Evolutionary conservation across 2,329 filamentous ascomycete genomes (phyloP).

Genomic region (Neocatenulostroma microsporum): DNA sequence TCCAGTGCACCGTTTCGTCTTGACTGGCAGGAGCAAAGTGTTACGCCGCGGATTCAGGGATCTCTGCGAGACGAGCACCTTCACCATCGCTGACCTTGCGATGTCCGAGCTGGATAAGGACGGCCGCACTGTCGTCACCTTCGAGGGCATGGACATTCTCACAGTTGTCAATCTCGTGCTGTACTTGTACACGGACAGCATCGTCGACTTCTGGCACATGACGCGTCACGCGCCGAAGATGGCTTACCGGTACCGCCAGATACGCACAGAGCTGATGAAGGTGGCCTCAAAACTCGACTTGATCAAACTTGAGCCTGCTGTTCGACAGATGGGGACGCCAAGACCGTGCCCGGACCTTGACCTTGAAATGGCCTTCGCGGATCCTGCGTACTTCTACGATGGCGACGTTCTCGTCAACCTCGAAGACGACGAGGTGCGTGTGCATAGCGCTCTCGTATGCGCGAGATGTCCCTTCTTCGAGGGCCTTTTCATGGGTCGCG

Average conservation of each 20-base stretch:
- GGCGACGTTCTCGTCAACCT: conserved; percentile 74
- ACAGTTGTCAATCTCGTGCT: conserved; percentile 71
- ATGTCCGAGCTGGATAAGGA: conserved; percentile 46
- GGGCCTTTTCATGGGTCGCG: conserved; percentile 80
- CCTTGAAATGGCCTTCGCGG: conserved; percentile 60
- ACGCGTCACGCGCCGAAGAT: conserved; percentile 57
- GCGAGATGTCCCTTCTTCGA: conserved; percentile 88
- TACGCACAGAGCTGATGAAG: conserved; percentile 81
- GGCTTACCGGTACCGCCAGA: conserved; percentile 67
- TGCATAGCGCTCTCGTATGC: conserved; percentile 73
- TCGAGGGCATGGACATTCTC: conserved; percentile 66
- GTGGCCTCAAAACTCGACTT: conserved; percentile 66
- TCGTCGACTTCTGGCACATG: conserved; percentile 82
- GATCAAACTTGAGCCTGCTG: conserved; percentile 64
- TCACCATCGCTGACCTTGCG: conserved; percentile 54
- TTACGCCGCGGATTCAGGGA: conserved; percentile 56
- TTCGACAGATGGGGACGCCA: conserved; percentile 63
- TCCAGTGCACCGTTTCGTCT: conserved; percentile 74
- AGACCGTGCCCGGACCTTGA: conserved; percentile 59
- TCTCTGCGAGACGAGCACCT: conserved; percentile 48
- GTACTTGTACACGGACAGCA: conserved; percentile 70
- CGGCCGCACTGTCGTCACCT: conserved; percentile 52
- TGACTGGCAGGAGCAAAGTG: conserved; percentile 64
- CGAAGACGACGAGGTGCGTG: conserved; percentile 57
- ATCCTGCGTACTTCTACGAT: conserved; percentile 65